A percentile compares a stretch with the other conserved stretches of the same genome.
Conservation (phyloP, 139 green algal species). For the Trebouxia sp. region DNA sequence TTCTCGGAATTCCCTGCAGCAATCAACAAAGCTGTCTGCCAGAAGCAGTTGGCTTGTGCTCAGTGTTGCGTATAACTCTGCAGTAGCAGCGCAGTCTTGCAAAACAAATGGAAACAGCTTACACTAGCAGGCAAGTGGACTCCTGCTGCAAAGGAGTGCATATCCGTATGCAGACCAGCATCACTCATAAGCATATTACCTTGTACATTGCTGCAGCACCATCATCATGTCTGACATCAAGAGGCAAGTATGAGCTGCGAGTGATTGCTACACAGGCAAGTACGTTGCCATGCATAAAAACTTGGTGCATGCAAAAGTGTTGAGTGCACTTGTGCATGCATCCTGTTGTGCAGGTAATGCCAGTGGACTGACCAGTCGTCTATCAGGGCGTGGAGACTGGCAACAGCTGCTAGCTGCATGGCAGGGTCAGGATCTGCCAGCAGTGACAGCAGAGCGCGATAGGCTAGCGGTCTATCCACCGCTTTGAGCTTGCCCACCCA, state of each 20-base stretch:
- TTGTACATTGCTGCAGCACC: too few relatives aligned
- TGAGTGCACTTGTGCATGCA: neutral
- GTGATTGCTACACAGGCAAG: neutral
- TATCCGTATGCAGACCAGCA: too few relatives aligned
- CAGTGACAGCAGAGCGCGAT: constrained; percentile 51
- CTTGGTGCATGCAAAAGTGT: neutral
- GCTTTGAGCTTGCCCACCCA: constrained; percentile 56
- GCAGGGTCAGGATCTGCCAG: constrained; percentile 52
- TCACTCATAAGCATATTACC: too few relatives aligned
- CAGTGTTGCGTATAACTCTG: neutral
- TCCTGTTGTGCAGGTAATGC: neutral
- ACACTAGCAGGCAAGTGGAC: neutral
- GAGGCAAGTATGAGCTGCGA: neutral
- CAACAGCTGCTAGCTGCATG: constrained; percentile 65
- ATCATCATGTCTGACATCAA: neutral
- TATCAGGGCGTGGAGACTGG: constrained; percentile 66
- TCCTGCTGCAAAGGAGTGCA: too few relatives aligned
- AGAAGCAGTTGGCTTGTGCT: neutral
- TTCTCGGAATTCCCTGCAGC: constrained; percentile 66
- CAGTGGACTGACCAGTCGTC: constrained; percentile 66
- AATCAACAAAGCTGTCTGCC: neutral
- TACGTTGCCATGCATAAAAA: neutral
- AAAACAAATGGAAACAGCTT: neutral
- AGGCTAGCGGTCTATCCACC: constrained; percentile 56
- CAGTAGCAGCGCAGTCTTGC: neutral